Evolutionary conservation across 352 stramenopile species (phyloP).

Genomic region (Pythium diclinum): DNA sequence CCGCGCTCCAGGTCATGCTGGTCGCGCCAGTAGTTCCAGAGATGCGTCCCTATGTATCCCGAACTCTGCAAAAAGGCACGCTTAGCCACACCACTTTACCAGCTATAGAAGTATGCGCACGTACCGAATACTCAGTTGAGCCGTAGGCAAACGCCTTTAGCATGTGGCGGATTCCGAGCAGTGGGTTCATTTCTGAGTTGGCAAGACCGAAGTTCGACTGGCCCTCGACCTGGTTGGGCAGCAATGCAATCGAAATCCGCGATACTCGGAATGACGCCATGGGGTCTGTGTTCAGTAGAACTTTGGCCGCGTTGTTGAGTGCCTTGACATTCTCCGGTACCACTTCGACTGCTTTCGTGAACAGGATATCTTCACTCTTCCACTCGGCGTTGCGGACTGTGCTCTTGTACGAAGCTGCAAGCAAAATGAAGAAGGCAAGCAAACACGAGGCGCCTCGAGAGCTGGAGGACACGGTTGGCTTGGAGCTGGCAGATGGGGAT

Average conservation of each 20-base stretch:
- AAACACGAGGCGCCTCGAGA: conserved; percentile 5
- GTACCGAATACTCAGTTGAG: conserved; percentile 25
- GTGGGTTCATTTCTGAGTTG: conserved; percentile 22
- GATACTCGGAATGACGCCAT: conserved; percentile 36
- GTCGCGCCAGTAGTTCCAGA: conserved; percentile 18
- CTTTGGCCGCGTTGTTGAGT: conserved; percentile 70
- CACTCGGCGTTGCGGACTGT: conserved; percentile 63
- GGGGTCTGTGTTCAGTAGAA: conserved; percentile 45
- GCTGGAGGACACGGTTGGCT: not conserved
- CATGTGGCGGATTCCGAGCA: conserved; percentile 53
- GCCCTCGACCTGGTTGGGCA: conserved; percentile 49
- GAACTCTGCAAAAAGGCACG: conserved; percentile 4
- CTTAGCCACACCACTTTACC: conserved; percentile 20
- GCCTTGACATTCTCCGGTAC: conserved; percentile 75
- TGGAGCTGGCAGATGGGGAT: not conserved
- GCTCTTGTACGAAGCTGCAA: conserved; percentile 38
- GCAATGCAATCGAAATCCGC: conserved; percentile 33
- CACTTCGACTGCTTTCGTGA: conserved; percentile 47
- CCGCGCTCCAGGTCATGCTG: not conserved
- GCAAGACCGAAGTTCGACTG: conserved; percentile 58
- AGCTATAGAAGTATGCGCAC: conserved; percentile 3
- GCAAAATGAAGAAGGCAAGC: conserved; percentile 28
- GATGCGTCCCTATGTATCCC: conserved; percentile 17
- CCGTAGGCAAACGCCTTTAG: conserved; percentile 35
- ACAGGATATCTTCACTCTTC: conserved; percentile 53